Percentiles rank a stretch among this genome's conserved stretches.
Evolutionary conservation across 2,329 filamentous ascomycete genomes (phyloP).

Genomic region (Fragosphaeria purpurea): DNA sequence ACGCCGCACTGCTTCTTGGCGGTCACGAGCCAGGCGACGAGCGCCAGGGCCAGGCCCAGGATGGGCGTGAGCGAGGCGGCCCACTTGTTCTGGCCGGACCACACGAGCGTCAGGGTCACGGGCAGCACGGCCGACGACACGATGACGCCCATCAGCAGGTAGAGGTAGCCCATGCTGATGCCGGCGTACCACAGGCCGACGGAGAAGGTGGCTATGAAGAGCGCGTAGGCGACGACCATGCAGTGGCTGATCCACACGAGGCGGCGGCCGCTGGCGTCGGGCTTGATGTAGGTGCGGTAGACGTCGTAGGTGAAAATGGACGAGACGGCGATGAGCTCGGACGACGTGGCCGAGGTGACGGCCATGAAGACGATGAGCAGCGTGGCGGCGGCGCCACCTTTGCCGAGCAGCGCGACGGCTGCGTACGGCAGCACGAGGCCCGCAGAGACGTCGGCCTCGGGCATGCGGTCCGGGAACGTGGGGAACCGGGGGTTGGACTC

Average conservation of each 20-base stretch:
- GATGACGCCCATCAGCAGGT: slow-evolving; percentile 79
- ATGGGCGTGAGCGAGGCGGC: slow-evolving; percentile 63
- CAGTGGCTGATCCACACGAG: slow-evolving; percentile 74
- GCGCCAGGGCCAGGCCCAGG: slow-evolving; percentile 56
- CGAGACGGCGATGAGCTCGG: slow-evolving; percentile 77
- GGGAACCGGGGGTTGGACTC: slow-evolving; percentile 65
- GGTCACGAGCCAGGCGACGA: slow-evolving; percentile 71
- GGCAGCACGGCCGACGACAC: slow-evolving; percentile 80
- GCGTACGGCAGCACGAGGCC: slow-evolving; percentile 80
- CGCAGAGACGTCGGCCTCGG: slow-evolving; percentile 63
- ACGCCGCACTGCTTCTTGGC: slow-evolving; percentile 58
- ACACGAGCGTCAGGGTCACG: slow-evolving; percentile 68
- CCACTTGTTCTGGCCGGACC: slow-evolving; percentile 68
- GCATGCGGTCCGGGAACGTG: slow-evolving; percentile 63
- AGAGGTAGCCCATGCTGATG: slow-evolving; percentile 71
- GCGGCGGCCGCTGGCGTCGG: slow-evolving; percentile 59
- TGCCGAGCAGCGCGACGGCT: slow-evolving; percentile 71
- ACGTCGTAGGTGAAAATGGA: slow-evolving; percentile 84
- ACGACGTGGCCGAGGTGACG: slow-evolving; percentile 73
- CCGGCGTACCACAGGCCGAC: slow-evolving; percentile 65
- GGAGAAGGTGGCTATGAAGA: slow-evolving; percentile 68
- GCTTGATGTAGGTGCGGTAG: slow-evolving; percentile 80
- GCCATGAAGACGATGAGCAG: slow-evolving; percentile 83
- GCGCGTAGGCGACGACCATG: slow-evolving; percentile 59
- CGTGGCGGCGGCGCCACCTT: slow-evolving; percentile 68